These are phyloP conservation scores for Neopestalotiopsis sp. DNA, from an alignment of 2,329 filamentous ascomycete species.

Conservation along the genomic window DNA sequence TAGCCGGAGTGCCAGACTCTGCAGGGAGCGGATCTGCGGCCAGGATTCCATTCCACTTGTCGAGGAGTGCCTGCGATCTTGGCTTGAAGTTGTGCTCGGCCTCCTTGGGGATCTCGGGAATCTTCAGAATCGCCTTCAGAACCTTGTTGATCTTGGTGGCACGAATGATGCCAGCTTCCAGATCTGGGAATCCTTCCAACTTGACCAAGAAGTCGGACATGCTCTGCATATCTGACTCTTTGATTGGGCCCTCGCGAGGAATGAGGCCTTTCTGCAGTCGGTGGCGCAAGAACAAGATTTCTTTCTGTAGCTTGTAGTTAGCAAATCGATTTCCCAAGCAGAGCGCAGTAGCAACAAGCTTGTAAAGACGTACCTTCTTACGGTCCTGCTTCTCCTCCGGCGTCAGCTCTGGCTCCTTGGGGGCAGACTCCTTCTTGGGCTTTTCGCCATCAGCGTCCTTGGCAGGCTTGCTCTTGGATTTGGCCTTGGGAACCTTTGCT, in stretches of 20 bases:
- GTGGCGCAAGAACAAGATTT: constrained; percentile 92
- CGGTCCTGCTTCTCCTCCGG: constrained; percentile 62
- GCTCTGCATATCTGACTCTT: constrained; percentile 79
- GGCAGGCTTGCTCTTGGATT: constrained; percentile 50
- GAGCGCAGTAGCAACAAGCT: neutral
- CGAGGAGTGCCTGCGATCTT: constrained; percentile 79
- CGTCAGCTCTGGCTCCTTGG: constrained; percentile 63
- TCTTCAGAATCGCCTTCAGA: constrained; percentile 89
- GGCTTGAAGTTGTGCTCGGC: constrained; percentile 89
- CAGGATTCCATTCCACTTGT: constrained; percentile 88
- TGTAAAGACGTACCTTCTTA: constrained; percentile 58
- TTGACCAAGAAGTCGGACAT: constrained; percentile 82
- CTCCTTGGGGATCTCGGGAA: constrained; percentile 84
- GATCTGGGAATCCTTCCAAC: constrained; percentile 77
- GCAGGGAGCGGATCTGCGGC: constrained; percentile 56
- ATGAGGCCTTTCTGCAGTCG: constrained; percentile 94
- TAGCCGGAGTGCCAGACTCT: constrained; percentile 38
- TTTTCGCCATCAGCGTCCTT: constrained; percentile 56
- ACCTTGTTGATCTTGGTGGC: constrained; percentile 99
- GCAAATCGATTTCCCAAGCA: constrained; percentile 19
- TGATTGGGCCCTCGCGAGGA: constrained; percentile 81
- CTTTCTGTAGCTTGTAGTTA: constrained; percentile 57
- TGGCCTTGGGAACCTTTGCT: constrained; percentile 60
- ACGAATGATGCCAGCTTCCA: constrained; percentile 89
- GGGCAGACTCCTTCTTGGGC: constrained; percentile 49